Conservation (phyloP, 257 asterid genomes). For the Scutellaria barbata region DNA sequence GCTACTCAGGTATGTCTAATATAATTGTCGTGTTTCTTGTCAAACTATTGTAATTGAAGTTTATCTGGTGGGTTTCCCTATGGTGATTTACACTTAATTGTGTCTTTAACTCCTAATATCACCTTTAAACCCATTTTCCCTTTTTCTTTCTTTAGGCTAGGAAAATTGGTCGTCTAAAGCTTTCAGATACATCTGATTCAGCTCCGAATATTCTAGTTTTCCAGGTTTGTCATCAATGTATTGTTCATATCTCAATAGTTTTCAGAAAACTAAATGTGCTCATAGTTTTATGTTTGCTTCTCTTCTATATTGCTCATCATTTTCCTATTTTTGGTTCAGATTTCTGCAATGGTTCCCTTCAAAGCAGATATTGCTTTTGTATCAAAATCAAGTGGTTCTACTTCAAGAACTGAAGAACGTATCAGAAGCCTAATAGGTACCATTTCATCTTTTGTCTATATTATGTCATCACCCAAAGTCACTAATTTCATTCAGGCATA, state of each 20-base stretch:
- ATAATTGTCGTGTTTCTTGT: conserved; percentile 12
- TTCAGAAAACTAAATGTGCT: conserved; percentile 21
- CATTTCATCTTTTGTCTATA: conserved; percentile 20
- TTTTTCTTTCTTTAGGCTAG: conserved; percentile 60
- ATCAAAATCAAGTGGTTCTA: conserved; percentile 59
- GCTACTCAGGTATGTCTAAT: conserved; percentile 67
- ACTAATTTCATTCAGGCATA: conserved; percentile 8
- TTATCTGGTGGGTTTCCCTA: conserved; percentile 21
- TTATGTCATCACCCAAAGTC: conserved; percentile 21
- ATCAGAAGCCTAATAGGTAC: conserved; percentile 67
- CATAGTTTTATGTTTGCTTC: conserved; percentile 23
- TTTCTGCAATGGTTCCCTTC: conserved; percentile 82
- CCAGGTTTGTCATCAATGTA: conserved; percentile 62
- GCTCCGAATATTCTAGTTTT: conserved; percentile 85
- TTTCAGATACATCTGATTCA: conserved; percentile 79
- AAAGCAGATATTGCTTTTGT: conserved; percentile 76
- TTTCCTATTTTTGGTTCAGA: conserved; percentile 52
- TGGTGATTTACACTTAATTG: conserved; percentile 11
- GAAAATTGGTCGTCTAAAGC: conserved; percentile 69
- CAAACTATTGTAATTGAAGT: neutral
- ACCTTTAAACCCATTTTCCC: conserved; percentile 29
- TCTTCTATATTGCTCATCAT: conserved; percentile 28
- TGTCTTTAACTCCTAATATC: conserved; percentile 10
- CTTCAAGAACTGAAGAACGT: conserved; percentile 63
- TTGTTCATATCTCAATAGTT: conserved; percentile 28